phyloP scores from a whole-genome alignment of 78 protist genomes.

The Chrysochromulina parva region DNA sequence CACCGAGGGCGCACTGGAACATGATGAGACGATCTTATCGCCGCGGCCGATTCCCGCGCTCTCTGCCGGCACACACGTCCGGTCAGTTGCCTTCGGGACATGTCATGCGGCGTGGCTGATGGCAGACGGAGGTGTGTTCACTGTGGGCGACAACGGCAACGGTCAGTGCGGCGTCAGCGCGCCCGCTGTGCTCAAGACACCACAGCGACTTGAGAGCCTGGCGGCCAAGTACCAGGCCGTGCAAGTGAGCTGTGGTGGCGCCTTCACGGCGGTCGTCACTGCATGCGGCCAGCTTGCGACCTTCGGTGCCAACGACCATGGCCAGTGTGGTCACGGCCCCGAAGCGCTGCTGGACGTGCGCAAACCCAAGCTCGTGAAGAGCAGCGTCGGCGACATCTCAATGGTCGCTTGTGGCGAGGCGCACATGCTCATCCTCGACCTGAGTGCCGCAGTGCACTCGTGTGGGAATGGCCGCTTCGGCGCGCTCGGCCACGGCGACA shows the following conservation, averaged over 20 bases:
- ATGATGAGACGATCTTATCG: not conserved
- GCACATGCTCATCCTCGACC: too few relatives aligned
- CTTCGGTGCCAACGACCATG: not conserved
- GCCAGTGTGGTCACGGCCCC: constrained; percentile 4
- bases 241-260: not conserved
- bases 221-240: not conserved
- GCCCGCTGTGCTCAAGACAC: not conserved
- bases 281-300: not conserved
- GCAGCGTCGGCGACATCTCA: too few relatives aligned
- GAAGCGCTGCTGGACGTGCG: not conserved
- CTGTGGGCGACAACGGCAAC: not conserved
- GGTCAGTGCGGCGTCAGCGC: not conserved
- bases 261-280: not conserved
- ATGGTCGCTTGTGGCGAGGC: too few relatives aligned
- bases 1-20: not conserved
- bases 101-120: not conserved
- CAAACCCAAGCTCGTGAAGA: not conserved
- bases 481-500: not conserved
- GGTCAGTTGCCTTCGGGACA: not conserved
- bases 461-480: too few relatives aligned
- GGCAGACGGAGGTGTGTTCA: not conserved
- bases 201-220: not conserved
- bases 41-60: not conserved
- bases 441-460: too few relatives aligned
- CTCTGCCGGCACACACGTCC: not conserved